Percentiles rank a stretch among this genome's conserved stretches.
Evolutionary conservation across 1,284 basidiomycete genomes (phyloP).

Genomic region (Peniophora sp.): DNA sequence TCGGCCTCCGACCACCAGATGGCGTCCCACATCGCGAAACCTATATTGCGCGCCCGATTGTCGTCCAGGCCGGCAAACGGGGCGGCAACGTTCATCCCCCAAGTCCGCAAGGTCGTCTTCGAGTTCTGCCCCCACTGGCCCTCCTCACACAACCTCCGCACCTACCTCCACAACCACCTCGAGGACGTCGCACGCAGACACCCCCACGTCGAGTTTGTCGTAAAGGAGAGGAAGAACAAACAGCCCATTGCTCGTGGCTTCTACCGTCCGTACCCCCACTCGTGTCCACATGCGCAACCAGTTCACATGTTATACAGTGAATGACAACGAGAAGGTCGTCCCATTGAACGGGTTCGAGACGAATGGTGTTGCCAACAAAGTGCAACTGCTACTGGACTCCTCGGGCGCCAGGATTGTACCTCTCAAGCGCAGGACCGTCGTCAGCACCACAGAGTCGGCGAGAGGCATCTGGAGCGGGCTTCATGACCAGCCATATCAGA

Average conservation of each 20-base stretch:
- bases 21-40: constrained; percentile 26
- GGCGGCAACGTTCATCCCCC: constrained; percentile 60
- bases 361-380: constrained; percentile 64
- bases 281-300: neutral
- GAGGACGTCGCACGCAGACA: constrained; percentile 57
- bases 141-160: constrained; percentile 63
- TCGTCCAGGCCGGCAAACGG: constrained; percentile 63
- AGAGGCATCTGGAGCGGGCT: constrained; percentile 84
- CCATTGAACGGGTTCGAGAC: constrained; percentile 65
- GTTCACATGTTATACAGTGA: constrained; percentile 37
- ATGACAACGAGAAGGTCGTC: constrained; percentile 75
- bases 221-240: constrained; percentile 63
- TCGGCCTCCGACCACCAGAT: constrained; percentile 19
- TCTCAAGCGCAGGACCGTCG: constrained; percentile 62
- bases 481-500: constrained; percentile 48
- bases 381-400: constrained; percentile 75
- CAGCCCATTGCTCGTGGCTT: constrained; percentile 74
- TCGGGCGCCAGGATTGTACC: constrained; percentile 78
- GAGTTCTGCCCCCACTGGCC: constrained; percentile 80
- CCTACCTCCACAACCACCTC: constrained; percentile 56
- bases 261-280: constrained; percentile 43
- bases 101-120: constrained; percentile 74
- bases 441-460: constrained; percentile 70
- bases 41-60: constrained; percentile 51
- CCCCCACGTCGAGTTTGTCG: constrained; percentile 76